phyloP scores from a whole-genome alignment of 139 green algal species.

The Chlorella sp. region DNA sequence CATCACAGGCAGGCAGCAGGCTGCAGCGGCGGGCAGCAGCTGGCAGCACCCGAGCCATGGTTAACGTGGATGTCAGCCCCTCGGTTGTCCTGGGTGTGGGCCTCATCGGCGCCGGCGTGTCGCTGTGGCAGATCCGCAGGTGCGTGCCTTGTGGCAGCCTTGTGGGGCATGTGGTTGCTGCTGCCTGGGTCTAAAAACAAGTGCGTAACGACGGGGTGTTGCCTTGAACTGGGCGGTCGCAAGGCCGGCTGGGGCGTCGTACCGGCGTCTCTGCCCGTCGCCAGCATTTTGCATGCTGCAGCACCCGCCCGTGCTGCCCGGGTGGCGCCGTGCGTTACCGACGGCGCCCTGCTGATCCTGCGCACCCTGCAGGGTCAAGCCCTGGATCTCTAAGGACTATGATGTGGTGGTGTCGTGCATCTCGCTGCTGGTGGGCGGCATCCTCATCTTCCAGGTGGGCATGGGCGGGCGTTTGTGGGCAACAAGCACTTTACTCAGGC shows the following conservation, averaged over 20 bases:
- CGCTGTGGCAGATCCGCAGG: conserved; percentile 68
- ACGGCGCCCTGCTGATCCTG: not conserved
- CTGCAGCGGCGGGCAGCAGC: not conserved
- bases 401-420: conserved; percentile 76
- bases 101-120: conserved; percentile 61
- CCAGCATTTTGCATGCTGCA: too few relatives aligned
- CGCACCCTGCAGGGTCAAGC: conserved; percentile 30
- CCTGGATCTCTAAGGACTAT: conserved; percentile 68
- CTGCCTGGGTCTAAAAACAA: too few relatives aligned
- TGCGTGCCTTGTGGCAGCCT: not conserved
- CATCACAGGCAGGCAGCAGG: not conserved
- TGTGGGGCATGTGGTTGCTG: too few relatives aligned
- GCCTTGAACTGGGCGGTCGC: not conserved
- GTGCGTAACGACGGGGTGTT: not conserved
- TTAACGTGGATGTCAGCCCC: conserved; percentile 78
- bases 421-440: conserved; percentile 68
- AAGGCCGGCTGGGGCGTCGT: too few relatives aligned
- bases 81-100: conserved; percentile 63
- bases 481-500: not conserved
- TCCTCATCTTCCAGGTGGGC: conserved; percentile 77
- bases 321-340: not conserved
- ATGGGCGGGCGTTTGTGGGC: not conserved
- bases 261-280: too few relatives aligned
- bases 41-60: conserved; percentile 45
- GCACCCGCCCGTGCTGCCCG: too few relatives aligned